Conservation (phyloP, 1,139 yeast species). For the Magnusiomyces tetraspermus region DNA sequence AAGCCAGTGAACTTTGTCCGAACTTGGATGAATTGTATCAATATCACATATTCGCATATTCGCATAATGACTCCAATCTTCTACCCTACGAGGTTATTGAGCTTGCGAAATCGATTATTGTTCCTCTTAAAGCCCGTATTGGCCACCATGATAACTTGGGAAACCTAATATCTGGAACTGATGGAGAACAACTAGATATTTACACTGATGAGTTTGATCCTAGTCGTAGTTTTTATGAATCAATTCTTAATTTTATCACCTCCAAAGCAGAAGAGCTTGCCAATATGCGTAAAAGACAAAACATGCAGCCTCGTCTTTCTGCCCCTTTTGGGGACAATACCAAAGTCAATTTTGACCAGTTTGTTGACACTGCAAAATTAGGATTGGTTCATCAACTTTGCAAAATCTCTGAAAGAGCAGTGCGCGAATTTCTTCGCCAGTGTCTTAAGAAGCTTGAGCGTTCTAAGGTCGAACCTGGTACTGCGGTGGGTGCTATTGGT, state of each 20-base stretch:
- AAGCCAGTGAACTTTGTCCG: constrained; percentile 86
- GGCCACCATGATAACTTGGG: constrained; percentile 70
- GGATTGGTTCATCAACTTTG: constrained; percentile 62
- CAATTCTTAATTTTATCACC: constrained; percentile 54
- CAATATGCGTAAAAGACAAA: constrained; percentile 46
- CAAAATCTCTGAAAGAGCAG: constrained; percentile 54
- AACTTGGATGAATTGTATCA: constrained; percentile 89
- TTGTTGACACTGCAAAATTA: constrained; percentile 28
- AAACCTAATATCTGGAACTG: constrained; percentile 39
- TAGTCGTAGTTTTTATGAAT: constrained; percentile 69
- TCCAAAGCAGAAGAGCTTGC: constrained; percentile 53
- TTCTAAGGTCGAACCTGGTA: constrained; percentile 97
- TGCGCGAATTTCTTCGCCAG: constrained; percentile 60
- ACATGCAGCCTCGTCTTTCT: constrained; percentile 38
- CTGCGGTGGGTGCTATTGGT: constrained; percentile 99
- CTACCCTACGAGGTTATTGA: constrained; percentile 62
- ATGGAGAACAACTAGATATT: constrained; percentile 19
- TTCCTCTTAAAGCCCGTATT: constrained; percentile 51
- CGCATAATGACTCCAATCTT: constrained; percentile 46
- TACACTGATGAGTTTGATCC: constrained; percentile 77
- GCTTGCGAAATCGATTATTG: constrained; percentile 46
- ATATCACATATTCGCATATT: constrained; percentile 63
- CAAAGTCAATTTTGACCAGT: constrained; percentile 41
- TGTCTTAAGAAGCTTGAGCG: constrained; percentile 76
- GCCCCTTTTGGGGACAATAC: constrained; percentile 36